Evolutionary conservation across 2,329 filamentous ascomycete species (phyloP).

Genomic region (Aspergillus phoenicis): DNA sequence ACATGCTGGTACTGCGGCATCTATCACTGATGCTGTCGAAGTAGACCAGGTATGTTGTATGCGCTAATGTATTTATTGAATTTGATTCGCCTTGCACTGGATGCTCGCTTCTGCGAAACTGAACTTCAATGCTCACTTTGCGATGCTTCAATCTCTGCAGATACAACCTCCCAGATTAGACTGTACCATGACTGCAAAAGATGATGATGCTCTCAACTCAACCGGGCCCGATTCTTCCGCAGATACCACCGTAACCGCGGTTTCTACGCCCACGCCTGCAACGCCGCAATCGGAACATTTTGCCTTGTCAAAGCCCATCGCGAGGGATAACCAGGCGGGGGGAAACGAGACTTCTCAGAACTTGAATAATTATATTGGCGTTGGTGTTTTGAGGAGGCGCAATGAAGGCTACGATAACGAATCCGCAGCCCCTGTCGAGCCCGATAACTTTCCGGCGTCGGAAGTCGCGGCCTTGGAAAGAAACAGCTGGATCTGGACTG

Average conservation of each 20-base stretch:
- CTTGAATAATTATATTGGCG: constrained; percentile 31
- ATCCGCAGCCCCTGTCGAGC: neutral
- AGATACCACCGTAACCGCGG: neutral
- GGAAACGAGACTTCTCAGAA: constrained; percentile 17
- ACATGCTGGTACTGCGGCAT: neutral
- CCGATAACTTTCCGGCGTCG: constrained; percentile 18
- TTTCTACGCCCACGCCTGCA: neutral
- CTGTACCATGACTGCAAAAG: neutral
- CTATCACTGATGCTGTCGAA: neutral
- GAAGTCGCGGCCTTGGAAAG: constrained; percentile 34
- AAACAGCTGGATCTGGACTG: constrained; percentile 41
- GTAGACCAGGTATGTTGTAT: neutral
- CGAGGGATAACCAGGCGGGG: constrained; percentile 3
- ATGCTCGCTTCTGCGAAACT: neutral
- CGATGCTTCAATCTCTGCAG: neutral
- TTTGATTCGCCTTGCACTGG: neutral
- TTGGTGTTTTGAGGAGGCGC: constrained; percentile 33
- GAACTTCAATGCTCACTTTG: neutral
- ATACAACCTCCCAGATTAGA: neutral
- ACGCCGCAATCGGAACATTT: neutral
- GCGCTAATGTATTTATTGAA: neutral
- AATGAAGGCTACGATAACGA: neutral
- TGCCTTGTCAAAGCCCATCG: neutral
- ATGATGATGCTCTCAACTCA: neutral
- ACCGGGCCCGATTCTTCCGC: neutral